Evolutionary conservation across 139 green algal species (phyloP), one percentile per base, ranked within the genome.

Genomic region (Coelastrella sp.): DNA sequence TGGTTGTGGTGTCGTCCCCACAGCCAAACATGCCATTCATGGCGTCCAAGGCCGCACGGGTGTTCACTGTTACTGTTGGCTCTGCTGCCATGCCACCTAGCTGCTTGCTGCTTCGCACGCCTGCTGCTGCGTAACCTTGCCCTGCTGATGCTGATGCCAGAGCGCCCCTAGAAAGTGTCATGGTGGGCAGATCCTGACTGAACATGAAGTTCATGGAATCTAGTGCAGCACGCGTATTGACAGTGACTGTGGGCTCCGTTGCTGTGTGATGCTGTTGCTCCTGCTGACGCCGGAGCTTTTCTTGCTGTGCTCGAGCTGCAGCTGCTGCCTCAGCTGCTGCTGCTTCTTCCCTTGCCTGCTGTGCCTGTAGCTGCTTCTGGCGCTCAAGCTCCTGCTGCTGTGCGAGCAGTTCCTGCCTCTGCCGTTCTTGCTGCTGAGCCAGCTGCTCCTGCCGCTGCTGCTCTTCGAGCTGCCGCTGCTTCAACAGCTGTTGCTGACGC

Each of bases 121-220:
- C 82, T 65, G 64, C 65, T 88, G 82, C 82, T 71, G 17, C 16
- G 87, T 83, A 11, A n/a, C 20, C 85, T 32, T 54, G 47, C 56
- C 58, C 58, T 60, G 85, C 85, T 23, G 71, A 47, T 80, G 65
- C 93, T 20, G 78, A 71, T 5, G 78, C 23, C n/a, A 86, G 23
- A 3, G 80, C 59, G 61, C 74, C 47, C 59, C 80, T 47, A 20
- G 82, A 65, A 64, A 87, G 65, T 57, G 82, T 87, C 82, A 78
- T 87, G 17, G 93, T 19, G 32, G 65, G 32, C 71, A 93, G 87
- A 54, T 92, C 90, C 7, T 84, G 85, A 57, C 89, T 91, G 65
- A 97, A 97, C 88, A 96, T 93, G 13, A 89, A 80, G 80, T 97
- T 97, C 3, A 97, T 76, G 0, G 94, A 90, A 2, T 94, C 93